These are phyloP conservation scores for Pyrus betulifolia DNA, from an alignment of 306 rosid species.

Conservation along the genomic window DNA sequence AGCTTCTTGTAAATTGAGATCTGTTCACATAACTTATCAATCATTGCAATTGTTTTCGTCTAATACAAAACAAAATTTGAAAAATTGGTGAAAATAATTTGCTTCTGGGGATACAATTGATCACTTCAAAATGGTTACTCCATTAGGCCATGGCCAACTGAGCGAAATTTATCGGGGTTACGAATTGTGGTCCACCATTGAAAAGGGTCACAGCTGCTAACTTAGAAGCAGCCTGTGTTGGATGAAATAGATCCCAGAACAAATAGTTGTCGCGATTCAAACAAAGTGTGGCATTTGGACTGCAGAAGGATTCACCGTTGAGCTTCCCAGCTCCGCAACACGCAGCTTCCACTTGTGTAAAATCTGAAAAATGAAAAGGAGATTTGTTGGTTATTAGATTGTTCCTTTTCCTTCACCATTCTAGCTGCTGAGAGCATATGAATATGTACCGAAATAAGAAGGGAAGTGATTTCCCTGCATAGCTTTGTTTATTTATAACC, in stretches of 20 bases:
- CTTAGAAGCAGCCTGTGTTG: constrained; percentile 16
- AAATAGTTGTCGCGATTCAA: not conserved
- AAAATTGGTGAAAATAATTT: too few species aligned
- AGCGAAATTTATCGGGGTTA: constrained; percentile 17
- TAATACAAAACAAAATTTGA: too few species aligned
- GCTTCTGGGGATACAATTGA: not conserved
- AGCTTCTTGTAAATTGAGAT: not conserved
- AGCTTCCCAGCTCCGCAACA: constrained; percentile 25
- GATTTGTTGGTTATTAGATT: not conserved
- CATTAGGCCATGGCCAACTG: constrained; percentile 9
- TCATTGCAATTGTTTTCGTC: not conserved
- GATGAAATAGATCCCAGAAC: constrained; percentile 32
- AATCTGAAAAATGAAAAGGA: not conserved
- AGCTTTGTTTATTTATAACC: too few species aligned
- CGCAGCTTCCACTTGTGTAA: constrained; percentile 13
- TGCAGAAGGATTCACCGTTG: constrained; percentile 15
- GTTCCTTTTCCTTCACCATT: not conserved
- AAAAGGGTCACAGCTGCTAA: constrained; percentile 14
- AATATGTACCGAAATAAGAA: too few species aligned
- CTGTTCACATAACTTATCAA: not conserved
- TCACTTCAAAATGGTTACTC: not conserved
- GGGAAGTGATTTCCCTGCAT: too few species aligned
- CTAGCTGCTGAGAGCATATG: not conserved
- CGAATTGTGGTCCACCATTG: constrained; percentile 8
- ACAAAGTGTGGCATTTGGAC: constrained; percentile 1